phyloP scores from a whole-genome alignment of 2,329 filamentous ascomycete genomes.

The Amylocarpus encephaloides region DNA sequence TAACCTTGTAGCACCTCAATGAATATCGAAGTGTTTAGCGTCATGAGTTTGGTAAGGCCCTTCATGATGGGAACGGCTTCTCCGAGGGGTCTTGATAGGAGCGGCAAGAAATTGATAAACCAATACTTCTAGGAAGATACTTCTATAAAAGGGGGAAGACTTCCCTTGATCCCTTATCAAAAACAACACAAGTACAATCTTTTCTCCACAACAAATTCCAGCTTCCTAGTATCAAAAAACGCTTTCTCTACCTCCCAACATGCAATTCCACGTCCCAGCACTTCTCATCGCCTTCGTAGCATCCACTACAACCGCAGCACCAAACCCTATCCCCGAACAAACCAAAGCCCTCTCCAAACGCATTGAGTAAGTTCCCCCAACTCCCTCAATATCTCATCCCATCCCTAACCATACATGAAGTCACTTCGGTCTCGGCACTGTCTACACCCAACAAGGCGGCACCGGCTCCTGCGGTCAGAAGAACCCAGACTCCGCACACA shows the following conservation, averaged over 20 bases:
- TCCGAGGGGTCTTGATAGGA: no score
- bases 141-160: no score
- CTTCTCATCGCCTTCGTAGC: neutral
- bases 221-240: neutral
- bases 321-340: neutral
- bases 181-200: neutral
- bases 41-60: neutral
- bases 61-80: no score
- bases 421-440: slow-evolving; percentile 2
- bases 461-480: slow-evolving; percentile 5
- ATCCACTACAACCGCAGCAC: neutral
- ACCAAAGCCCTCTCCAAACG: neutral
- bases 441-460: slow-evolving; percentile 7
- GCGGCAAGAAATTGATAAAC: no score
- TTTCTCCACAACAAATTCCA: neutral
- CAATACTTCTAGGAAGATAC: no score
- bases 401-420: neutral
- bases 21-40: neutral
- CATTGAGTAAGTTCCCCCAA: neutral
- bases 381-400: neutral
- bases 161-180: neutral
- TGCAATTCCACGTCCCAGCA: neutral
- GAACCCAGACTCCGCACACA: slow-evolving; percentile 1
- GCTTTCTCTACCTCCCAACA: neutral
- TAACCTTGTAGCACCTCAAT: neutral